Conservation (phyloP, 306 rosid species). For the Datisca glomerata region DNA sequence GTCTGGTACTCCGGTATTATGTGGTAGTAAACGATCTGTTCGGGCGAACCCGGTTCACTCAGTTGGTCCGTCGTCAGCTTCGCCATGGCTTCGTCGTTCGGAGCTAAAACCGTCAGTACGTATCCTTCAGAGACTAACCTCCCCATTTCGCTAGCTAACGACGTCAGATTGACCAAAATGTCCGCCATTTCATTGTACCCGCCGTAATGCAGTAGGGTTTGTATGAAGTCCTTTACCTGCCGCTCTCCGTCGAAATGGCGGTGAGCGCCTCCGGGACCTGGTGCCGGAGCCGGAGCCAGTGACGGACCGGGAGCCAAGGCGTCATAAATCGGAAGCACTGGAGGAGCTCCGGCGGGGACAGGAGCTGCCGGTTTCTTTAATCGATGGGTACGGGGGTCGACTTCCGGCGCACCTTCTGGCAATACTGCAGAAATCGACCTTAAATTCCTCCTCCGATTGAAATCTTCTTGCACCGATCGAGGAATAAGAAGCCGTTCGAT, state of each 20-base stretch:
- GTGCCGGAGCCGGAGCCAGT: background rate
- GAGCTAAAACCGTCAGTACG: slow-evolving; percentile 1
- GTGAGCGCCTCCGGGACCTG: background rate
- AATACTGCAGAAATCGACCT: background rate
- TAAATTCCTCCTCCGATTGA: background rate
- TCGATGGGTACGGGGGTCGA: background rate
- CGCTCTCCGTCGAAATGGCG: background rate
- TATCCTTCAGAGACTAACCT: background rate
- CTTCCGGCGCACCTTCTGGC: background rate
- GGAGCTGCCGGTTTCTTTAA: background rate
- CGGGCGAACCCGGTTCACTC: background rate
- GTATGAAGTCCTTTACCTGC: background rate
- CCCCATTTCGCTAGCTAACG: slow-evolving; percentile 1
- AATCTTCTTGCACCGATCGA: background rate
- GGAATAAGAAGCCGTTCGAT: background rate
- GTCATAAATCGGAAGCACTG: background rate
- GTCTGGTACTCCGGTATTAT: background rate
- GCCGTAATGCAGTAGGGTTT: background rate
- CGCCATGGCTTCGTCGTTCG: slow-evolving; percentile 1
- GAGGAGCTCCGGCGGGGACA: background rate
- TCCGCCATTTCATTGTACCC: slow-evolving; percentile 1
- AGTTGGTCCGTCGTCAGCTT: slow-evolving; percentile 1
- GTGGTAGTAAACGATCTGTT: background rate
- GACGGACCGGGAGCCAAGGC: background rate
- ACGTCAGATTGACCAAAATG: background rate